A percentile compares a stretch with the other conserved stretches of the same genome.
Conservation (phyloP, 2,329 filamentous ascomycete species). For the Pezizomycotina sp. region DNA sequence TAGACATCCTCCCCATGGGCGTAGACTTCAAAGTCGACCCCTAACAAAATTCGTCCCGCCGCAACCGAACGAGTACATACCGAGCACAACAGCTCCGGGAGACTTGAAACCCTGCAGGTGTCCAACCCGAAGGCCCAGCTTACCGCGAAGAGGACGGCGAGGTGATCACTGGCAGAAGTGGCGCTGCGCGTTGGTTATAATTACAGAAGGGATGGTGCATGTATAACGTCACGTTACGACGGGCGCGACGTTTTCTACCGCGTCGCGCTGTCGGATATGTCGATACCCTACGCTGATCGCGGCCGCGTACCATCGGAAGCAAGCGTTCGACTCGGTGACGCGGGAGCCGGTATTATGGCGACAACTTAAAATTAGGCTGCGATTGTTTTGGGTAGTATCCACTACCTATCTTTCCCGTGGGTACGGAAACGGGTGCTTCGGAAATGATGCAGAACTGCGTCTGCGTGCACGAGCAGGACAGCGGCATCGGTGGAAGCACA, state of each 20-base stretch:
- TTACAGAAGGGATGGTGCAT: slow-evolving; percentile 49
- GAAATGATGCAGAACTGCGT: slow-evolving; percentile 48
- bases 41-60: slow-evolving; percentile 40
- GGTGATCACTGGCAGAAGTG: slow-evolving; percentile 49
- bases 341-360: slow-evolving; percentile 41
- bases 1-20: slow-evolving; percentile 53
- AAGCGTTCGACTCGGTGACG: slow-evolving; percentile 53
- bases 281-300: slow-evolving; percentile 45
- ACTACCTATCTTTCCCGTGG: slow-evolving; percentile 44
- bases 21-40: slow-evolving; percentile 42
- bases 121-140: slow-evolving; percentile 48
- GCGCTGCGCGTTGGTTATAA: slow-evolving; percentile 46
- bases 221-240: slow-evolving; percentile 48
- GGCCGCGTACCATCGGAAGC: slow-evolving; percentile 52
- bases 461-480: slow-evolving; percentile 55
- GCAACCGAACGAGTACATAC: slow-evolving; percentile 48
- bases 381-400: slow-evolving; percentile 56
- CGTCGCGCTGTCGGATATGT: slow-evolving; percentile 48
- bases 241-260: slow-evolving; percentile 50
- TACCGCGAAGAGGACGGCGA: slow-evolving; percentile 31
- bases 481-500: slow-evolving; percentile 56
- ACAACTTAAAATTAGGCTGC: slow-evolving; percentile 52
- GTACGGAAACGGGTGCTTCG: slow-evolving; percentile 43
- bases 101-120: slow-evolving; percentile 48
- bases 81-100: slow-evolving; percentile 46